Conservation (phyloP, 495 filamentous ascomycete genomes). For the Xanthoparmelia taractica region DNA sequence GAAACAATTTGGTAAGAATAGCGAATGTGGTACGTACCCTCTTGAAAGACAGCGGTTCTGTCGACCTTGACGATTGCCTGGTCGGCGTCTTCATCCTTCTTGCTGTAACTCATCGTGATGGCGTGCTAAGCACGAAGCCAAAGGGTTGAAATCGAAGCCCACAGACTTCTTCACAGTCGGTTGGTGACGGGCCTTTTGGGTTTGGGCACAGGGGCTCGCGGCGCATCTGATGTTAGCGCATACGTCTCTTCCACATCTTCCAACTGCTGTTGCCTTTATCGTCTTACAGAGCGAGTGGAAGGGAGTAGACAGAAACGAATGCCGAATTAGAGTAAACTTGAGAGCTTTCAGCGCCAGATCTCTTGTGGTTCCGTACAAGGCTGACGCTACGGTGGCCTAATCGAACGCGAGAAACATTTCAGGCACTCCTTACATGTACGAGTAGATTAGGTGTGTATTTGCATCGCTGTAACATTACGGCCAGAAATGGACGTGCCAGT, state of each 20-base stretch:
- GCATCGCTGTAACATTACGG: neutral
- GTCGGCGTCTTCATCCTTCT: constrained; percentile 97
- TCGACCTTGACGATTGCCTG: constrained; percentile 90
- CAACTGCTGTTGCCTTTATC: neutral
- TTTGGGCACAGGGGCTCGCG: neutral
- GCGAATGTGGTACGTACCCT: constrained; percentile 56
- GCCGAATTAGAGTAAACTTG: neutral
- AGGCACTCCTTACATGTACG: too few species aligned
- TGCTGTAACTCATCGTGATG: constrained; percentile 80
- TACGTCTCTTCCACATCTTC: neutral
- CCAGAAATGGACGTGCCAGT: constrained; percentile 59
- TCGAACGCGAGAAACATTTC: neutral
- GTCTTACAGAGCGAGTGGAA: neutral
- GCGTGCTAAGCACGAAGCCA: neutral
- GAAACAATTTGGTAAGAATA: constrained; percentile 3
- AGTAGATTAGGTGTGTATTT: too few species aligned
- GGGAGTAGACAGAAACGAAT: neutral
- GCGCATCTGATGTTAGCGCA: neutral
- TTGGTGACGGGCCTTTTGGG: constrained; percentile 2
- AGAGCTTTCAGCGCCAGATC: constrained; percentile 11
- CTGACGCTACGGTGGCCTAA: neutral
- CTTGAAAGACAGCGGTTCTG: constrained; percentile 96
- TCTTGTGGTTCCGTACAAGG: constrained; percentile 6
- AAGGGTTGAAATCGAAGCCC: neutral
- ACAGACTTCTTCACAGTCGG: constrained; percentile 1